Evolutionary conservation across 2,329 filamentous ascomycete genomes (phyloP).

Genomic region (Pestalotiopsis fici): DNA sequence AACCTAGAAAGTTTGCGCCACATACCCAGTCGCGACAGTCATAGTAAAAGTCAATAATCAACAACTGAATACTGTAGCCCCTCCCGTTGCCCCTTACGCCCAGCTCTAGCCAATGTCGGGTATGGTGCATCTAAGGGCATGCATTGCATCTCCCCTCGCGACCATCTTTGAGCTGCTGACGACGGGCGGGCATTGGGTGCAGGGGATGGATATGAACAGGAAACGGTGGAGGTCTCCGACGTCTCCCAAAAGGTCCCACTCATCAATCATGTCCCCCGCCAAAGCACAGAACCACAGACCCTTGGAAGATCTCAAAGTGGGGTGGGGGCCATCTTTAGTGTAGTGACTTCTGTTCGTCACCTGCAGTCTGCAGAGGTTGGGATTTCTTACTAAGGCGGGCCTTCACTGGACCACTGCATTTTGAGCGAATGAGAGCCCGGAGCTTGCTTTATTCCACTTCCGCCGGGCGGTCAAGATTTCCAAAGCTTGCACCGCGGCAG

Average conservation of each 20-base stretch:
- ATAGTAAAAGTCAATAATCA: background rate
- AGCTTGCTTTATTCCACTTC: background rate
- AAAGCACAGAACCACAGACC: background rate
- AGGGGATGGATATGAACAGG: background rate
- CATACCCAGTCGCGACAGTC: background rate
- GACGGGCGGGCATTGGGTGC: background rate
- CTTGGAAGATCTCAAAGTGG: background rate
- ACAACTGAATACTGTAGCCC: background rate
- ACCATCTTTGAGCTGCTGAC: too few species aligned
- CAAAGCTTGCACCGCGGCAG: slow-evolving; percentile 10
- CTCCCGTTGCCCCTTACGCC: background rate
- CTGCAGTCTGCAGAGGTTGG: too few species aligned
- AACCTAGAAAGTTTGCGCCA: background rate
- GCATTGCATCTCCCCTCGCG: too few species aligned
- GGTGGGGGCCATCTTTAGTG: background rate
- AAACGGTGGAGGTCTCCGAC: background rate
- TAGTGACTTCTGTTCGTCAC: too few species aligned
- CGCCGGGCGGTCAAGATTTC: slow-evolving; percentile 25
- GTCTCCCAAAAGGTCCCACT: background rate
- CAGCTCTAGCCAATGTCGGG: background rate
- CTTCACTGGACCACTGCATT: background rate
- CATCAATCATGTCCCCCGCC: background rate
- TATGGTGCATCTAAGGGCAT: background rate
- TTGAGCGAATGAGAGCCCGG: background rate
- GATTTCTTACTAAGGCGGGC: background rate